Conservation (phyloP, 345 rosid genomes). For the Lagerstroemia speciosa region DNA sequence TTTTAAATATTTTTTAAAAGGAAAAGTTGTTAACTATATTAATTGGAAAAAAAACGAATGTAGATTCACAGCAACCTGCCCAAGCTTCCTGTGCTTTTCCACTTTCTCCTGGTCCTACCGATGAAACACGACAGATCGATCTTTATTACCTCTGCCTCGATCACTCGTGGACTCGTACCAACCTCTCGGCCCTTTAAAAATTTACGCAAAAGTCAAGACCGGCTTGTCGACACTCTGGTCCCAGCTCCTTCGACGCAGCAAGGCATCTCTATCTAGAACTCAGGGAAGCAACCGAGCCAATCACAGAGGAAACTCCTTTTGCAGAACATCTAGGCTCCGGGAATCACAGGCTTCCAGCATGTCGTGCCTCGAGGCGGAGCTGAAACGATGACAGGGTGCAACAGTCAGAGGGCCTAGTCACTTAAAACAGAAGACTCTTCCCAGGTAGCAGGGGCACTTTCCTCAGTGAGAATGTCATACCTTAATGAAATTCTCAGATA, state of each 20-base stretch:
- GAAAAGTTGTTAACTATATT: no score
- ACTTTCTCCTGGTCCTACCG: no score
- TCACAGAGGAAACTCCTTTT: slow-evolving; percentile 86
- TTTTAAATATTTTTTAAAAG: no score
- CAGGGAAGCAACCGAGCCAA: neutral
- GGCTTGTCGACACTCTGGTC: neutral
- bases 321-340: slow-evolving; percentile 80
- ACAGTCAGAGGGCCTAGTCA: neutral
- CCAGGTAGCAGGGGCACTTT: neutral
- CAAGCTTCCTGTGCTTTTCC: no score
- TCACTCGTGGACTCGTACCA: neutral
- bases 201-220: neutral
- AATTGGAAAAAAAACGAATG: no score
- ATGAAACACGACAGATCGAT: neutral
- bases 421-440: neutral
- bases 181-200: neutral
- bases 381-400: slow-evolving; percentile 19
- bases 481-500: slow-evolving; percentile 91
- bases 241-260: no score
- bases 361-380: slow-evolving; percentile 79
- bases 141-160: neutral
- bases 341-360: slow-evolving; percentile 86
- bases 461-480: slow-evolving; percentile 20
- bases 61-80: no score
- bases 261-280: neutral